These are phyloP conservation scores for Sarocladium kiliense DNA, from an alignment of 2,329 filamentous ascomycete genomes.

Conservation along the genomic window DNA sequence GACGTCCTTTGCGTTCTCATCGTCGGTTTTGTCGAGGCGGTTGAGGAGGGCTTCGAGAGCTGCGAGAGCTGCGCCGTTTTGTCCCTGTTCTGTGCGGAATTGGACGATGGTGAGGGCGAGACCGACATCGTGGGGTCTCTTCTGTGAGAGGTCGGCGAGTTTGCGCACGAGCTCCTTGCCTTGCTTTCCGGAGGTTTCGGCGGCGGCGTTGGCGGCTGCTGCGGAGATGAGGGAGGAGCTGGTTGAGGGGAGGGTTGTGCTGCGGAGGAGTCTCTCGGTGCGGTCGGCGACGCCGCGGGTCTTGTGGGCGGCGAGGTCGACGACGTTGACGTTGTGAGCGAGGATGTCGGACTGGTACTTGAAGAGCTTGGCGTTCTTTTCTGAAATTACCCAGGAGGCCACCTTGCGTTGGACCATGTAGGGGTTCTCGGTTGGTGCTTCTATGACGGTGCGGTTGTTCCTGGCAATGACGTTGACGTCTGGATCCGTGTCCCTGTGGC, in stretches of 20 bases:
- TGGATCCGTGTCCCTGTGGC: slow-evolving; percentile 55
- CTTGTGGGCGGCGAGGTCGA: slow-evolving; percentile 65
- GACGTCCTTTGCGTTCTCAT: slow-evolving; percentile 56
- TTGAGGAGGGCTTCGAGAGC: slow-evolving; percentile 72
- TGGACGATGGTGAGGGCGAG: slow-evolving; percentile 76
- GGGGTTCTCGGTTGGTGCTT: slow-evolving; percentile 50
- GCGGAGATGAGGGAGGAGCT: slow-evolving; percentile 31
- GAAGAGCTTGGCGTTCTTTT: slow-evolving; percentile 62
- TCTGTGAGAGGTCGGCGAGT: slow-evolving; percentile 64
- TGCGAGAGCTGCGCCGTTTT: slow-evolving; percentile 67
- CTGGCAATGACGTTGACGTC: slow-evolving; percentile 62
- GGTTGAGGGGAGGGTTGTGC: slow-evolving; percentile 22
- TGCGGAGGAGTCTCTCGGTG: slow-evolving; percentile 35
- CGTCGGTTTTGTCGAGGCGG: slow-evolving; percentile 59
- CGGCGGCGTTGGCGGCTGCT: slow-evolving; percentile 62
- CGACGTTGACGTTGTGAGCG: slow-evolving; percentile 56
- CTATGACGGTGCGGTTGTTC: slow-evolving; percentile 52
- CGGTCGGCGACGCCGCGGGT: slow-evolving; percentile 53
- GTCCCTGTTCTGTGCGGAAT: slow-evolving; percentile 68
- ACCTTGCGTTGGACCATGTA: slow-evolving; percentile 62
- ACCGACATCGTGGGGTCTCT: slow-evolving; percentile 73
- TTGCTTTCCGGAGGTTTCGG: slow-evolving; percentile 57
- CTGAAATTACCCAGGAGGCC: slow-evolving; percentile 45
- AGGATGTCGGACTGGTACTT: slow-evolving; percentile 56
- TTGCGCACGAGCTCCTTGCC: slow-evolving; percentile 65